phyloP scores from a whole-genome alignment of 768 basidiomycete species.

The Macrolepiota fuliginosa region DNA sequence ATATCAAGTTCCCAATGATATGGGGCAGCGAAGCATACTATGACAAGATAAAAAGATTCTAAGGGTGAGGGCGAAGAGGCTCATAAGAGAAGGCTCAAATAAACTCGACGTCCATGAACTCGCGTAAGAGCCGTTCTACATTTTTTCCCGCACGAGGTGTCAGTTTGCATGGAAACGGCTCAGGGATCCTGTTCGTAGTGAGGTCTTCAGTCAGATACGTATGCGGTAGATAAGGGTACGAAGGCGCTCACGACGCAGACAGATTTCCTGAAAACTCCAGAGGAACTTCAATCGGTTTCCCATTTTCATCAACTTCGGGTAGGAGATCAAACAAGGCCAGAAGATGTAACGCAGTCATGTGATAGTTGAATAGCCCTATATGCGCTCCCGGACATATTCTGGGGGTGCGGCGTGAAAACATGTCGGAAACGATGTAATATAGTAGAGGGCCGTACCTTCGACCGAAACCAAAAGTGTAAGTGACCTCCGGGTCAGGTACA shows the following conservation, averaged over 20 bases:
- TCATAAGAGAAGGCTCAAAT: background rate
- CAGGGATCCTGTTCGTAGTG: background rate
- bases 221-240: background rate
- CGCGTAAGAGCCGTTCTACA: background rate
- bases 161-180: background rate
- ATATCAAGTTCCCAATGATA: too few species aligned
- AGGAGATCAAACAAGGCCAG: slow-evolving; percentile 10
- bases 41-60: too few species aligned
- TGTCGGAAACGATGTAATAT: background rate
- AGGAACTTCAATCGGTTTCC: background rate
- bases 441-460: background rate
- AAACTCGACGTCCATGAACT: background rate
- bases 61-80: too few species aligned
- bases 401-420: background rate
- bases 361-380: slow-evolving; percentile 11
- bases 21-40: too few species aligned
- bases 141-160: background rate
- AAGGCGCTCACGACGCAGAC: background rate
- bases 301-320: background rate
- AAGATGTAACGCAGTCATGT: slow-evolving; percentile 13
- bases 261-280: background rate
- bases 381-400: slow-evolving; percentile 18
- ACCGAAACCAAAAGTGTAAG: slow-evolving; percentile 9
- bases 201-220: background rate
- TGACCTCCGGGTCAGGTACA: background rate